phyloP scores from a whole-genome alignment of 306 rosid genomes.

The Sicyos edulis region DNA sequence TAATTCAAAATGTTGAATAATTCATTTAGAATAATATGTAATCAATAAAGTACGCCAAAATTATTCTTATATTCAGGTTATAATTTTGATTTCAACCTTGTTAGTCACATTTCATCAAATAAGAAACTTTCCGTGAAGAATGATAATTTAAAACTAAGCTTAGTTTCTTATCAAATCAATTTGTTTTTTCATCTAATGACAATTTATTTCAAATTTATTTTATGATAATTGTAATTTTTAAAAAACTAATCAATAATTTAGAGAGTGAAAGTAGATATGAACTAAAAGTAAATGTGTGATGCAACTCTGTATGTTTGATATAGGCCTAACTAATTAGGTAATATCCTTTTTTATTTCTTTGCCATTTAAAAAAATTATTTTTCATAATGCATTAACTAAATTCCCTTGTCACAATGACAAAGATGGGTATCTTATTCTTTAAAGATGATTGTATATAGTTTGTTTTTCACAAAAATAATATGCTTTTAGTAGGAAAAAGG shows the following conservation, averaged over 20 bases:
- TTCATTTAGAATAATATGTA: background rate
- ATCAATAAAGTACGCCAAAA: background rate
- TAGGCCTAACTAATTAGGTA: slow-evolving; percentile 17
- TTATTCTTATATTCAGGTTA: background rate
- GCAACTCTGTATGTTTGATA: background rate
- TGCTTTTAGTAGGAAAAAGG: background rate
- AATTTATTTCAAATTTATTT: background rate
- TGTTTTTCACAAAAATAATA: background rate
- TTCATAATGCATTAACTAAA: slow-evolving; percentile 8
- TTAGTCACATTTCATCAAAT: background rate
- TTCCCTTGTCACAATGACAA: slow-evolving; percentile 18
- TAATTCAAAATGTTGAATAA: slow-evolving; percentile 8
- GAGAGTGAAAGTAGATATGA: background rate
- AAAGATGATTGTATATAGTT: slow-evolving; percentile 3
- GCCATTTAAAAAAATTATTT: background rate
- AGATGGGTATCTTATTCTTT: slow-evolving; percentile 18
- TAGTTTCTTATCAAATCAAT: background rate
- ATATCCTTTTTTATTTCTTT: background rate
- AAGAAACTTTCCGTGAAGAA: background rate
- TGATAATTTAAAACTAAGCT: background rate
- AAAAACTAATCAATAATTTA: too few species aligned
- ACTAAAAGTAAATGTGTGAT: background rate
- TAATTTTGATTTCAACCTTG: background rate
- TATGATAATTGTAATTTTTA: too few species aligned
- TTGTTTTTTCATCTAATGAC: background rate